A percentile compares a stretch with the other conserved stretches of the same genome.
Evolutionary conservation across 129 eudicot genomes (phyloP).

Genomic region (Centaurea solstitialis): DNA sequence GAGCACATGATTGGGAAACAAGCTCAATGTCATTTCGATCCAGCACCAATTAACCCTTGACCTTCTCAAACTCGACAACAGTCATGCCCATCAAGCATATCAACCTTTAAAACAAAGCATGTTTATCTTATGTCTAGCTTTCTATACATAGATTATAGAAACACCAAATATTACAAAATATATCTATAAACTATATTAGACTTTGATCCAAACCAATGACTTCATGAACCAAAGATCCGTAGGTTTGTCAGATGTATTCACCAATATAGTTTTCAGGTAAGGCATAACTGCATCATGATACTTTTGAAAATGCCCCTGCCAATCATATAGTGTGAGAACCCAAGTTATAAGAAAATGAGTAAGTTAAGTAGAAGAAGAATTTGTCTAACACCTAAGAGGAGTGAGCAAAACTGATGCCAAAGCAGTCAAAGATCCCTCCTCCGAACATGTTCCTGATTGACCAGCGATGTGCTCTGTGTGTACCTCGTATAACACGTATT

Average conservation of each 20-base stretch:
- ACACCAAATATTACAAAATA: background rate
- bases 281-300: slow-evolving; percentile 99
- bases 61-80: no score
- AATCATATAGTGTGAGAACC: slow-evolving; percentile 22
- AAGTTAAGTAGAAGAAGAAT: slow-evolving; percentile 7
- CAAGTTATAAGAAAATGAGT: background rate
- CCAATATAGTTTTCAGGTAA: slow-evolving; percentile 76
- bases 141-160: background rate
- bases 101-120: background rate
- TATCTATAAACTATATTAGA: background rate
- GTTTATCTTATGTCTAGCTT: background rate
- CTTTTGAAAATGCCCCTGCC: slow-evolving; percentile 92
- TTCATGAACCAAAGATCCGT: slow-evolving; percentile 4
- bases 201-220: background rate
- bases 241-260: slow-evolving; percentile 89
- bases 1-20: no score
- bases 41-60: no score
- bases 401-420: slow-evolving; percentile 98
- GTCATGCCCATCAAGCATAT: no score
- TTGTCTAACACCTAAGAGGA: slow-evolving; percentile 69
- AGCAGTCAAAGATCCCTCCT: slow-evolving; percentile 97
- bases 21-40: no score
- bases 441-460: no score
- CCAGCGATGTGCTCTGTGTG: no score
- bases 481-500: no score